Base-by-base conservation (phyloP, 2,329 filamentous ascomycete species). In the Cladosporium oxysporum region DNA sequence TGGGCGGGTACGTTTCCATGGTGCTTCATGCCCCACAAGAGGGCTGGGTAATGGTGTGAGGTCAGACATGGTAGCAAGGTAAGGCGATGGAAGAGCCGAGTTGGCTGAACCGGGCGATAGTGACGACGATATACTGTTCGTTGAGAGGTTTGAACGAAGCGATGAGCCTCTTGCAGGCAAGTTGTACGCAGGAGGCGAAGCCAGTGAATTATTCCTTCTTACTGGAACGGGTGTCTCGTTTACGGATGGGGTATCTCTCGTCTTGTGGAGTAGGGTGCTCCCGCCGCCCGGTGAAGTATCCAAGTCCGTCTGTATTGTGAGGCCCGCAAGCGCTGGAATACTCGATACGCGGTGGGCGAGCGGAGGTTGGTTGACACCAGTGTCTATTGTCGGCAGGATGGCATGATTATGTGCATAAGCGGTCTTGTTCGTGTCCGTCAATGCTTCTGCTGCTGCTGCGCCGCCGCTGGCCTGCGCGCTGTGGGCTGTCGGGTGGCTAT, bases 1-100 rank as follows among this genome's bases (percentile, higher is more conserved):
- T 52, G 75, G 74, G 47, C 76, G 73, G 64, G 74, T 75, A 64
- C 79, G 73, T 58, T 77, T 76, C 81, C 81, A 83, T 69, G 78
- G 76, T 18, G 75, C 76, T 52, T 74, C 72, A 37, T 79, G 79
- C 66, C 79, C 79, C 67, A 80, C 77, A 10, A 83, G 73, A 31
- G 82, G 82, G 14, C 82, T 83, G 6, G 82, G 82, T n/a, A 84
- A 76, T 44, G 82, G 82, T n/a, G 82, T 84, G 62, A 84, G 77
- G 70, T 84, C 82, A 53, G 78, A 71, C 73, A 84, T 79, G 14
- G 82, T 80, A 66, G 79, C 79, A 26, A 84, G 76, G 29, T 79
- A 80, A 28, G 82, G 82, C 65, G 82, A 83, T 29, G 81, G 79
- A 26, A 83, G 74, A 37, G 78, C 78, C 18, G 81, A 82, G 52